Base-by-base conservation (phyloP, 768 basidiomycete species). In the Boletus bicolor region DNA sequence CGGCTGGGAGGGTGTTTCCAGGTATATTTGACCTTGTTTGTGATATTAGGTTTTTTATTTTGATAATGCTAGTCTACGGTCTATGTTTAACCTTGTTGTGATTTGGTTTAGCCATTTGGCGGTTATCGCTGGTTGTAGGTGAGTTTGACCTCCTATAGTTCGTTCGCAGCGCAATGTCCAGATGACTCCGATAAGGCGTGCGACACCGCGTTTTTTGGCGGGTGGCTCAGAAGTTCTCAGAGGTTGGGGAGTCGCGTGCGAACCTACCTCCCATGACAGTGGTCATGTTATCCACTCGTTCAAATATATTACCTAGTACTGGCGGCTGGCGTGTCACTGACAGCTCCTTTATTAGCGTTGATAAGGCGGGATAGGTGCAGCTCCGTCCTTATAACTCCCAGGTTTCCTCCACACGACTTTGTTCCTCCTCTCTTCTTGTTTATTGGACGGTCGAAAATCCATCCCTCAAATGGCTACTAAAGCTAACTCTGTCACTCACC, bases 401-500 rank as follows among this genome's bases (percentile, higher is more conserved):
- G 48, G 47, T 4, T n/a, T 38, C 24, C 26, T 45, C 26, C n/a
- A 32, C 42, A 8, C 46, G 30, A 36, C 37, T n/a, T 61, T 12
- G 15, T 26, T 35, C 11, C 24, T 34, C n/a, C 24, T 51, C 28
- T 11, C 35, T 12, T 26, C 43, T 48, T 35, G 9, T 36, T 41
- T 19, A 17, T 38, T 34, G 30, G 42, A 44, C 49, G 6, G 4
- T 42, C 28, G 26, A 53, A 51, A 15, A 17, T 26, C 39, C 26
- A 36, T 42, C 8, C 15, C 45, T 50, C 44, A 48, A 53, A 86
- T 85, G 82, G 84, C 85, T 17, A 86, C 84, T 39, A 69, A 70
- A 64, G 81, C 79, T 43, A 86, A 87, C 66, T 86, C 84, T 49
- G 74, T 81, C 17, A 68, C 82, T 8, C 79, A 84, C 62, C 83